Evolutionary conservation across 768 basidiomycete genomes (phyloP), one percentile per base, ranked within the genome.

Genomic region (Hygrophorus russula): DNA sequence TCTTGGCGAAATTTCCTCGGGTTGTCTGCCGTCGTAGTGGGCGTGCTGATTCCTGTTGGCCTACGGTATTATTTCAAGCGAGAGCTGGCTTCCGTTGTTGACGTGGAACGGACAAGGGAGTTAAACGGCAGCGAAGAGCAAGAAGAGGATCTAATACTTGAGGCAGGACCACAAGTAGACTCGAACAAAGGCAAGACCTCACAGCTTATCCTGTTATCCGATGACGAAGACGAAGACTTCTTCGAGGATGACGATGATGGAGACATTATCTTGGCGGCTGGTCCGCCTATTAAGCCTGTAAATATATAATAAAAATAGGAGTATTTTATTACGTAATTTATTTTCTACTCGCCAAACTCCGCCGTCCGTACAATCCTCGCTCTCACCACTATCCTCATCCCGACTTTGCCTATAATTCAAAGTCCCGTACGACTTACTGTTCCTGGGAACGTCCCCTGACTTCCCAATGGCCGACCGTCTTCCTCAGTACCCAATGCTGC

Each of bases 1-100:
- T 94, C 91, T 45, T 83, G 85, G 80, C 74, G 76, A 47, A 97
- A 97, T 62, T 86, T 93, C 56, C 73, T 94, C 49, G 78, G 82
- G 9, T 68, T 97, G 15, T 73, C 80, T 1, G 88, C 88, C 0
- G 79, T 94, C 40, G 87, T 86, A 44, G 73, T 91, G 10, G 92
- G 91, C 4, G 93, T 89, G n/a, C 69, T 94, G 65, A 88, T 94
- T 44, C 92, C 92, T 5, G 91, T 96, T 28, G 89, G 86, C 2
- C 62, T 94, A 49, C 75, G 90, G 46, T 87, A 85, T 52, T 82
- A 80, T 66, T 89, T 90, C 66, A 71, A 75, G 52, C 70, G 73
- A 36, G 73, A 87, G 52, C 72, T 76, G 10, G 67, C 62, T 7
- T 65, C 59, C 29, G 61, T 62, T 41, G 58, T 48, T 5, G 61